phyloP scores from a whole-genome alignment of 208 protist genomes.

The Herpetomonas samuelpessoai region DNA sequence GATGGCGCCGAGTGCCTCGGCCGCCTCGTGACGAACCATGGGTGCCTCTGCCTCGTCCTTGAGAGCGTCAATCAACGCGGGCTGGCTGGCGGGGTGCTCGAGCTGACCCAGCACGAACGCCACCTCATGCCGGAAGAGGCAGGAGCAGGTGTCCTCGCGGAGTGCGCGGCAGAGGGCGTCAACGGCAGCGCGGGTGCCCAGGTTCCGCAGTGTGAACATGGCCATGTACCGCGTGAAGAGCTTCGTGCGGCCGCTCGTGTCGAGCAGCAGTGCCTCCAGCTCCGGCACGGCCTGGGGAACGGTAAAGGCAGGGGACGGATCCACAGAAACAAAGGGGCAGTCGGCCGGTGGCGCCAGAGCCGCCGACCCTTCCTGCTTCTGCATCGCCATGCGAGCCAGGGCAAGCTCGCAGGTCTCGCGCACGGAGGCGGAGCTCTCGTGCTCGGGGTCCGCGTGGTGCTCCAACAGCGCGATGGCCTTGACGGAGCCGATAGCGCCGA shows the following conservation, averaged over 20 bases:
- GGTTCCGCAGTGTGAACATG: constrained; percentile 95
- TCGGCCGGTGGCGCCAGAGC: constrained; percentile 42
- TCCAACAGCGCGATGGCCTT: constrained; percentile 44
- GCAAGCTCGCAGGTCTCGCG: constrained; percentile 95
- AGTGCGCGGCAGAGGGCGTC: constrained; percentile 86
- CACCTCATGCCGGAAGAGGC: constrained; percentile 97
- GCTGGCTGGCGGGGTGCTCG: constrained; percentile 73
- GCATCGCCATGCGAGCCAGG: constrained; percentile 65
- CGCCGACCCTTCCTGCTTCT: constrained; percentile 45
- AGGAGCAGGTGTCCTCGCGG: constrained; percentile 70
- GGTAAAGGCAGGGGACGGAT: constrained; percentile 89
- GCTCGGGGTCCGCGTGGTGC: constrained; percentile 36
- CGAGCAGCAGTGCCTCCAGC: constrained; percentile 58
- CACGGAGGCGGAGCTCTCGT: constrained; percentile 69
- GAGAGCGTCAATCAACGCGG: constrained; percentile 65
- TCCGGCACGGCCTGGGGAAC: constrained; percentile 41
- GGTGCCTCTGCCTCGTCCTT: constrained; percentile 84
- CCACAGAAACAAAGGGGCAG: constrained; percentile 86
- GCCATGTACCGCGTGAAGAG: constrained; percentile 96
- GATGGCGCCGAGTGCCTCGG: constrained; percentile 97
- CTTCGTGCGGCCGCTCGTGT: constrained; percentile 53
- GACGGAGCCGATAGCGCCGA: constrained; percentile 82
- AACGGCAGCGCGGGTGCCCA: constrained; percentile 63
- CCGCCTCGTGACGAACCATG: constrained; percentile 98
- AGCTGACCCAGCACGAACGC: constrained; percentile 98